Evolutionary conservation across 768 basidiomycete species (phyloP).

Genomic region (Boletus tylopilopsis): DNA sequence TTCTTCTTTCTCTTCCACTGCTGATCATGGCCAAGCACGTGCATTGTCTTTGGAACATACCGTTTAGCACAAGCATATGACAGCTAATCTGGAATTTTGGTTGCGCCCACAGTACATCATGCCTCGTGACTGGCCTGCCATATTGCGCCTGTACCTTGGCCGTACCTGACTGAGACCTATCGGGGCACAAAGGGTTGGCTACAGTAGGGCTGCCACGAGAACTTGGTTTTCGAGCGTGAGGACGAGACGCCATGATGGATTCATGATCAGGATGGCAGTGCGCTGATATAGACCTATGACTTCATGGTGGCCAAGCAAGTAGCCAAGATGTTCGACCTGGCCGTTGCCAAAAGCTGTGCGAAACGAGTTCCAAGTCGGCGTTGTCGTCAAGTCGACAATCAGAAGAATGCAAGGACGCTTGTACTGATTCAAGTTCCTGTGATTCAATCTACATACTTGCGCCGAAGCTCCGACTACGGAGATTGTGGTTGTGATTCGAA

Average conservation of each 20-base stretch:
- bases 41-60: conserved; percentile 22
- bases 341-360: conserved; percentile 8
- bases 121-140: conserved; percentile 5
- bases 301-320: background rate
- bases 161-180: conserved; percentile 7
- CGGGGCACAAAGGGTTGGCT: background rate
- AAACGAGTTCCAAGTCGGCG: background rate
- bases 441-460: background rate
- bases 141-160: conserved; percentile 8
- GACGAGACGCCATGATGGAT: too few relatives aligned
- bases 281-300: background rate
- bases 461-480: conserved; percentile 1
- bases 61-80: conserved; percentile 12
- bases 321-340: background rate
- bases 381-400: conserved; percentile 7
- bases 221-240: background rate
- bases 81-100: conserved; percentile 13
- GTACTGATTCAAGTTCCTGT: background rate
- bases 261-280: background rate
- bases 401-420: background rate
- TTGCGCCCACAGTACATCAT: conserved; percentile 9
- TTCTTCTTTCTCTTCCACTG: background rate
- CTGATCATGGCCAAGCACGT: conserved; percentile 17
- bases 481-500: conserved; percentile 2
- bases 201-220: background rate